These are phyloP conservation scores for Kluyveromyces dobzhanskii DNA, from an alignment of 805 yeast species.

Conservation along the genomic window DNA sequence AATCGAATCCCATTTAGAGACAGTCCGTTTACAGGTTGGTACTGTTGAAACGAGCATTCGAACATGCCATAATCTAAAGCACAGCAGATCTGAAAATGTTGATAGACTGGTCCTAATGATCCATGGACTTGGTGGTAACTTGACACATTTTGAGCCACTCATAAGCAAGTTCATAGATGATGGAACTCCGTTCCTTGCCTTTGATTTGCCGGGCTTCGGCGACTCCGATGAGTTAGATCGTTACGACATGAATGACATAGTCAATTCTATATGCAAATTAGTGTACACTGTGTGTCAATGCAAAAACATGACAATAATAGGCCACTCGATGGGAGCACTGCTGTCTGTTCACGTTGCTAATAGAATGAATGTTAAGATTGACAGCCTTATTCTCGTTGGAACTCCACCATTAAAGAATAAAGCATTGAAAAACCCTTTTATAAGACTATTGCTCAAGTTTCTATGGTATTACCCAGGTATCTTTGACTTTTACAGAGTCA, in stretches of 20 bases:
- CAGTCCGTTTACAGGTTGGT: conserved; percentile 1
- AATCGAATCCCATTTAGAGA: conserved; percentile 12
- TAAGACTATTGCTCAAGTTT: conserved; percentile 4
- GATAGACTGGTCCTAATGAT: conserved; percentile 33
- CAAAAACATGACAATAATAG: conserved; percentile 35
- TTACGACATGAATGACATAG: conserved; percentile 16
- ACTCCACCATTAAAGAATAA: conserved; percentile 35
- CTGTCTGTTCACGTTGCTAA: conserved; percentile 40
- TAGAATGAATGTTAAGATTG: conserved; percentile 16
- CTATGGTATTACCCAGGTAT: conserved; percentile 18
- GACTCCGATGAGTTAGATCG: conserved; percentile 24
- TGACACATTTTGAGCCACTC: conserved; percentile 75
- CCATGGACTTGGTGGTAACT: conserved; percentile 89
- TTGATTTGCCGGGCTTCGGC: conserved; percentile 91
- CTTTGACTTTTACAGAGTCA: conserved; percentile 22
- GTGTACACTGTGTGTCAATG: conserved; percentile 7
- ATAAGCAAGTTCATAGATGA: conserved; percentile 50
- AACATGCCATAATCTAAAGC: conserved; percentile 18
- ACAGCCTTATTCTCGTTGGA: conserved; percentile 34
- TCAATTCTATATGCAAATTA: conserved; percentile 7
- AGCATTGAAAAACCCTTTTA: conserved; percentile 6
- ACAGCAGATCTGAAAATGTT: conserved; percentile 17
- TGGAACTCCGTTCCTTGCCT: conserved; percentile 53
- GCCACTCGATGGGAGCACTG: conserved; percentile 71
- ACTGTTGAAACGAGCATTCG: conserved; percentile 10